phyloP scores from a whole-genome alignment of 306 rosid genomes.

The Cucumis hystrix region DNA sequence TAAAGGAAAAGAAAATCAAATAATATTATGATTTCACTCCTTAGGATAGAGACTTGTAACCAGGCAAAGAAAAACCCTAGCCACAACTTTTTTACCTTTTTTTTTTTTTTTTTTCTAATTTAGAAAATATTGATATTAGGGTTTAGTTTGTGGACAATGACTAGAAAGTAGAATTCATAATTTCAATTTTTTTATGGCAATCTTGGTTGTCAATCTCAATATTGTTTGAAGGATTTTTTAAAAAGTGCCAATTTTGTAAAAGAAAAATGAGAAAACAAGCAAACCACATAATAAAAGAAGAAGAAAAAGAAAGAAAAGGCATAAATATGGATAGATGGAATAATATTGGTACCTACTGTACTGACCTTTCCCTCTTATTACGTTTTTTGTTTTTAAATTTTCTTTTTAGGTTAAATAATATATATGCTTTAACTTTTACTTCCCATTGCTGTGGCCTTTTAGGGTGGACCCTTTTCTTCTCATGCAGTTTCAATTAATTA shows the following conservation, averaged over 20 bases:
- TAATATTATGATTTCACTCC: constrained; percentile 13
- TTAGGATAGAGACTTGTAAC: constrained; percentile 38
- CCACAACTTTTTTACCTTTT: constrained; percentile 11
- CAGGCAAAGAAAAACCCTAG: constrained; percentile 34
- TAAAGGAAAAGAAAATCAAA: neutral
- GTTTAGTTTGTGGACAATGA: neutral
- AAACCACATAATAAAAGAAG: neutral
- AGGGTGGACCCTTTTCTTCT: constrained; percentile 1
- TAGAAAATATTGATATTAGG: neutral
- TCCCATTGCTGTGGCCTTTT: neutral
- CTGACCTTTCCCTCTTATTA: neutral
- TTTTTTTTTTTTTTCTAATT: neutral
- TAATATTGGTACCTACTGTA: neutral
- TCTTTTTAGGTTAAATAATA: neutral
- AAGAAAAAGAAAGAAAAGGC: neutral
- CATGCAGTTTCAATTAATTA: neutral
- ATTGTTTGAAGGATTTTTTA: no score
- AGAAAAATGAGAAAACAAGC: neutral
- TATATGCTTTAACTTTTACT: neutral
- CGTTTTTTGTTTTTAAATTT: neutral
- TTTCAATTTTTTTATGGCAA: neutral
- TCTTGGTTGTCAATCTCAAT: no score
- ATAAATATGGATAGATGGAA: neutral
- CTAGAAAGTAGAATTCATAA: neutral
- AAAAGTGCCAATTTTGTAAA: no score